phyloP scores from a whole-genome alignment of 2,329 filamentous ascomycete species.

The Penicillium sp. region DNA sequence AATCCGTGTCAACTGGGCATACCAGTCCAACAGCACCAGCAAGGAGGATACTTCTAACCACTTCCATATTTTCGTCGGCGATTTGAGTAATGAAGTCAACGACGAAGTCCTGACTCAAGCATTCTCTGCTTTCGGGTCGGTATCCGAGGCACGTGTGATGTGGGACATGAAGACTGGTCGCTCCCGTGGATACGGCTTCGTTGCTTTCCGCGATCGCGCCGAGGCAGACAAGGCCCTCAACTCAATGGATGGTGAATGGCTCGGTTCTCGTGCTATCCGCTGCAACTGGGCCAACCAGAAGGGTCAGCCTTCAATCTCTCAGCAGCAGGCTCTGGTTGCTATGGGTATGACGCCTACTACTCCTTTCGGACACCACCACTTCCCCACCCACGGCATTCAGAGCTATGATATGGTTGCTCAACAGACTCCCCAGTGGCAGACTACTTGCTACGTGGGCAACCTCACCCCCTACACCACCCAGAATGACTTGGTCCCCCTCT shows the following conservation, averaged over 20 bases:
- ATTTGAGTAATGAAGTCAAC: conserved; percentile 97
- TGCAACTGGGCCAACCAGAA: conserved; percentile 99
- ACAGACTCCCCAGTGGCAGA: conserved; percentile 97
- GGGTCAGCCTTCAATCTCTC: conserved; percentile 96
- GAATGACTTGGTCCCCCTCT: conserved; percentile 93
- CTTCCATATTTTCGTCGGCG: conserved; percentile 98
- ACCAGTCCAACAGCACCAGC: conserved; percentile 88
- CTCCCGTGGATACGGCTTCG: conserved; percentile 95
- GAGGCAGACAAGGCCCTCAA: conserved; percentile 95
- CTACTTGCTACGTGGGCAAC: conserved; percentile 96
- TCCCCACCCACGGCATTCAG: conserved; percentile 92
- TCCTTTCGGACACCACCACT: conserved; percentile 94
- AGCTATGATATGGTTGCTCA: conserved; percentile 96
- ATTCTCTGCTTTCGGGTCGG: conserved; percentile 91
- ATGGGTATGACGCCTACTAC: conserved; percentile 99
- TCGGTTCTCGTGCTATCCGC: conserved; percentile 94
- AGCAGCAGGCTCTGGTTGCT: conserved; percentile 93
- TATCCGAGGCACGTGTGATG: conserved; percentile 98
- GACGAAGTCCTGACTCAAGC: conserved; percentile 91
- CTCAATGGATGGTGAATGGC: conserved; percentile 99
- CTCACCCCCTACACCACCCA: conserved; percentile 96
- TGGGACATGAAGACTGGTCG: conserved; percentile 99
- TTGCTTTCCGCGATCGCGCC: conserved; percentile 88
- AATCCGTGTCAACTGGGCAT: conserved; percentile 99
- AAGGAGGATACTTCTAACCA: conserved; percentile 98